Evolutionary conservation across 163 green algal genomes (phyloP).

Genomic region (Smithsoniella earleae): DNA sequence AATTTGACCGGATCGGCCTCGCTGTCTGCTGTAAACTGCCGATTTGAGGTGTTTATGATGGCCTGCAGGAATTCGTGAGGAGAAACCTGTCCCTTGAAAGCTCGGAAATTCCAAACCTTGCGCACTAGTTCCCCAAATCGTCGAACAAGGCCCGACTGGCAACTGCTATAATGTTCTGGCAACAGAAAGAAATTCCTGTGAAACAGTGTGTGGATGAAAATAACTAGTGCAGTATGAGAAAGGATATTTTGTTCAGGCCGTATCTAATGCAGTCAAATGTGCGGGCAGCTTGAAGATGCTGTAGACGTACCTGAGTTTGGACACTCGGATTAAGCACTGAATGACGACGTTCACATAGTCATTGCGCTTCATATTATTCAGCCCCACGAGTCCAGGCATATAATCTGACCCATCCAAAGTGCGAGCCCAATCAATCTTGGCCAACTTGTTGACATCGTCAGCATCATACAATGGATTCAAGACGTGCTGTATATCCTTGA

Average conservation of each 20-base stretch:
- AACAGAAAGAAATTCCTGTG: slow-evolving; percentile 80
- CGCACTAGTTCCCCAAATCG: slow-evolving; percentile 86
- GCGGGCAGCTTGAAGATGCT: too few species aligned
- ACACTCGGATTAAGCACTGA: slow-evolving; percentile 46
- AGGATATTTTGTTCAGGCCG: too few species aligned
- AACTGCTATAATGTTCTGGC: slow-evolving; percentile 60
- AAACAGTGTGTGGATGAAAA: too few species aligned
- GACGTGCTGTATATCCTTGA: slow-evolving; percentile 86
- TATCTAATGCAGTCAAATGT: too few species aligned
- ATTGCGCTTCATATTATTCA: slow-evolving; percentile 95
- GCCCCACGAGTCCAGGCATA: slow-evolving; percentile 86
- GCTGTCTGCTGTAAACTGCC: slow-evolving; percentile 58
- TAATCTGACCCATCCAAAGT: slow-evolving; percentile 84
- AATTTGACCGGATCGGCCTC: slow-evolving; percentile 74
- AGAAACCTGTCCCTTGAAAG: slow-evolving; percentile 91
- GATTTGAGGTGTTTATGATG: slow-evolving; percentile 69
- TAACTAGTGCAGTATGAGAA: too few species aligned
- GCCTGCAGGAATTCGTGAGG: slow-evolving; percentile 97
- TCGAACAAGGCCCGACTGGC: slow-evolving; percentile 59
- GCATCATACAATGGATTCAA: slow-evolving; percentile 71
- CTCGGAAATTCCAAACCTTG: slow-evolving; percentile 89
- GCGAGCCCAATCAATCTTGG: slow-evolving; percentile 33
- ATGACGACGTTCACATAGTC: slow-evolving; percentile 93
- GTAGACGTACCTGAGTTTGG: slow-evolving; percentile 3
- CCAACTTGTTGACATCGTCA: slow-evolving; percentile 44